A percentile compares a stretch with the other conserved stretches of the same genome.
phyloP scores from a whole-genome alignment of 2,329 filamentous ascomycete species.

The Talaromyces sp. region DNA sequence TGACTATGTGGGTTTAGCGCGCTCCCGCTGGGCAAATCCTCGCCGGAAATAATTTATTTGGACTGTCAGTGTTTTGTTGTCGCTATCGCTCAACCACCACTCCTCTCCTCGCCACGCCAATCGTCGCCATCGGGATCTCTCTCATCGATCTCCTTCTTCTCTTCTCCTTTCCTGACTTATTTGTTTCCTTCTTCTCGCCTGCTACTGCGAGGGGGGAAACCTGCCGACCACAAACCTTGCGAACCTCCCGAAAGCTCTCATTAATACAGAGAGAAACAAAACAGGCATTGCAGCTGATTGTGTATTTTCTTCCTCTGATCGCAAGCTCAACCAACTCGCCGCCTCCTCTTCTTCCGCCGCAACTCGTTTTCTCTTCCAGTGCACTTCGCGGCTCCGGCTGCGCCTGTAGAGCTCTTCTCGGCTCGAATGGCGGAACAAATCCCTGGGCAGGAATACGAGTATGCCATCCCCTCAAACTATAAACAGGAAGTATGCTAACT shows the following conservation, averaged over 20 bases:
- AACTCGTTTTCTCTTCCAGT: not conserved
- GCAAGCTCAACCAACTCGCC: not conserved
- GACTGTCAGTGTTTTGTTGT: not conserved
- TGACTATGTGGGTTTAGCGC: not conserved
- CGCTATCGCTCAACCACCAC: not conserved
- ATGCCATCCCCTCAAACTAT: conserved; percentile 22
- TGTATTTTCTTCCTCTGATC: not conserved
- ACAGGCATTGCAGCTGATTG: not conserved
- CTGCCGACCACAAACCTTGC: not conserved
- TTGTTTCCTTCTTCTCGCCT: not conserved
- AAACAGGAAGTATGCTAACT: conserved; percentile 2
- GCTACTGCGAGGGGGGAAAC: not conserved
- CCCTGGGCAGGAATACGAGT: conserved; percentile 43
- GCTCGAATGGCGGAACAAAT: conserved; percentile 40
- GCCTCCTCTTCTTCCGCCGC: not conserved
- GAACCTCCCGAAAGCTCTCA: not conserved
- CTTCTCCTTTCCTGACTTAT: not conserved
- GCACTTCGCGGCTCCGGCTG: conserved; percentile 26
- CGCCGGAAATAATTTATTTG: not conserved
- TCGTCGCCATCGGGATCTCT: not conserved
- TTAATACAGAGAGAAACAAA: not conserved
- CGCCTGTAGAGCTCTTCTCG: conserved; percentile 19
- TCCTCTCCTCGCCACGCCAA: not conserved
- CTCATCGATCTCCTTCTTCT: not conserved
- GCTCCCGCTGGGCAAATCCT: not conserved